Evolutionary conservation across 1,139 yeast species (phyloP), one percentile per base, ranked within the genome.

Genomic region (Diutina rugosa): DNA sequence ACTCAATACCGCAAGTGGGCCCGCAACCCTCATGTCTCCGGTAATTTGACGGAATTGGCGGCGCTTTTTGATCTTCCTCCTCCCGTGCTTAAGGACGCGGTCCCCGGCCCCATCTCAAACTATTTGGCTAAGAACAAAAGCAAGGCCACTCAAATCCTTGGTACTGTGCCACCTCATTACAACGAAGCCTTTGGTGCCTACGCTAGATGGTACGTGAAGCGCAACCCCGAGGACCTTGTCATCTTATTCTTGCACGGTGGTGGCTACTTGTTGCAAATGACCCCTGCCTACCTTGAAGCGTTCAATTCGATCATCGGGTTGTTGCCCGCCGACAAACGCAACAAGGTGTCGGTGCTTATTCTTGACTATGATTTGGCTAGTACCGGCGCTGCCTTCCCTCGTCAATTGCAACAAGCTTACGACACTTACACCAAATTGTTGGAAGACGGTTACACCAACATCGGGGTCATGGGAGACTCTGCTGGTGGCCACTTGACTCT

Each of bases 221-320:
- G 45, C 6, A 61, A 65, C 16, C 59, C 63, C 0, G 56, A 59
- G 4, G 78, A 74, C 58, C 79, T 79, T 1, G 63, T 76, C n/a
- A 62, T 76, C 18, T 63, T 76, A 29, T 76, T 67, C 58, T 60
- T 65, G 14, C 80, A 76, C 59, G 80, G 80, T 18, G 80, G 80
- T 1, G 80, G 79, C 2, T 76, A 68, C 61, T 72, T 67, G 56
- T 57, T 73, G 46, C 71, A 74, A 57, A 69, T 76, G 0, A 64
- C 65, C 56, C 70, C 71, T 0, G 63, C 64, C 54, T 80, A 76
- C 58, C 47, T 75, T 44, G 69, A 69, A 57, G 62, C 72, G 0
- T 46, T 73, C 10, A 56, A 69, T 21, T 64, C 73, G 4, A 62
- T 73, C 16, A 67, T 72, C 58, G 65, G 66, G 49, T 63, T 72